Evolutionary conservation across 805 yeast genomes (phyloP), one percentile per base, ranked within the genome.

Genomic region (Cyberlindnera nakhonratchasimensis): DNA sequence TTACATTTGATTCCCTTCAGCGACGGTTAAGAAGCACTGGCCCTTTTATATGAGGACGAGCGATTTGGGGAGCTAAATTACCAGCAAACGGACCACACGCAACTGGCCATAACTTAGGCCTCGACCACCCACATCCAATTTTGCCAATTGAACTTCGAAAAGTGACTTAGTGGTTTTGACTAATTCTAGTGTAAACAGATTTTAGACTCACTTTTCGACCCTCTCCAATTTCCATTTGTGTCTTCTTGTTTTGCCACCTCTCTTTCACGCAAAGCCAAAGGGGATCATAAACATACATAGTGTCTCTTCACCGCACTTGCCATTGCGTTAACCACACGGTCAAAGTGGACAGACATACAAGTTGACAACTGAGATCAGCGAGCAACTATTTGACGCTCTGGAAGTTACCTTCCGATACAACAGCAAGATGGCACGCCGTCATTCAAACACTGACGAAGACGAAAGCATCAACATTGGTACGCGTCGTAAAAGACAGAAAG

Each of bases 401-500:
- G 26, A 21, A 22, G 40, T 37, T 19, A 37, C 34, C 20, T 30
- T 37, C 29, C 22, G 30, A 13, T 37, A 37, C 35, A 37, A 23
- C 22, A 13, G 11, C 28, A 29, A 22, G 29, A 29, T 19, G 34
- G 23, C 40, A 4, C 40, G 40, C 9, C 40, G 34, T 17, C 16
- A 11, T 9, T 37, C 40, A 13, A 37, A 16, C 28, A 33, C 28
- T 10, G 34, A 30, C 16, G 41, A 31, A 3, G 42, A 38, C 10
- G 42, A 38, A 9, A 20, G 18, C 34, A 5, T 37, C 22, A 18
- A 9, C 26, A 14, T 19, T 6, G 32, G 34, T 10, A 13, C 40
- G 12, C 32, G 39, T 11, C 42, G 42, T 10, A 38, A 33, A 25
- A 38, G 16, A 19, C 30, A 22, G 30, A 24, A 24, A 19, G 24